Evolutionary conservation across 192 early-diverging fungal species (phyloP).

Genomic region (Chytriomyces confervae): DNA sequence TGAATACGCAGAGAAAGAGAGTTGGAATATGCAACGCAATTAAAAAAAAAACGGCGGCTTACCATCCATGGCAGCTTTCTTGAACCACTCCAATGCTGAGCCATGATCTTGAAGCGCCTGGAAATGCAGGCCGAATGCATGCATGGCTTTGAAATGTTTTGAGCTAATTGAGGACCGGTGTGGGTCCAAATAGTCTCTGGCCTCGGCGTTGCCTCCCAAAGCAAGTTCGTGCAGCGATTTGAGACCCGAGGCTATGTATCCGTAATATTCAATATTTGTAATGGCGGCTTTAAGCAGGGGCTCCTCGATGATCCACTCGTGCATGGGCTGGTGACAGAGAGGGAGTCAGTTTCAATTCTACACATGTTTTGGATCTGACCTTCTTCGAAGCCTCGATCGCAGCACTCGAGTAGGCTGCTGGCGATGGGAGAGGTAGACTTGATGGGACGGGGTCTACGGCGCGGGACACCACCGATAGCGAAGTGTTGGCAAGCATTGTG

Average conservation of each 20-base stretch:
- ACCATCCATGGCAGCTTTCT: slow-evolving; percentile 17
- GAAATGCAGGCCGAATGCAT: slow-evolving; percentile 19
- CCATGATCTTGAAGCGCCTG: slow-evolving; percentile 22
- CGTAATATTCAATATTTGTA: slow-evolving; percentile 17
- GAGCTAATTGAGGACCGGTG: background rate
- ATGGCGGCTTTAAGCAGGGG: slow-evolving; percentile 23
- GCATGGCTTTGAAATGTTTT: slow-evolving; percentile 21
- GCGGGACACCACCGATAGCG: background rate
- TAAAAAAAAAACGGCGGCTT: background rate
- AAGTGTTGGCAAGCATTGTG: background rate
- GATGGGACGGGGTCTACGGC: background rate
- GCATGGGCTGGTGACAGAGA: background rate
- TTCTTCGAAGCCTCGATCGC: slow-evolving; percentile 16
- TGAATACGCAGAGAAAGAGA: background rate
- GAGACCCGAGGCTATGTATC: slow-evolving; percentile 16
- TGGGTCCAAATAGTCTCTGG: slow-evolving; percentile 31
- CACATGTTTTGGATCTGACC: background rate
- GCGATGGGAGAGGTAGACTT: background rate
- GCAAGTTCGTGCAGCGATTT: slow-evolving; percentile 25
- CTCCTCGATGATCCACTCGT: slow-evolving; percentile 6
- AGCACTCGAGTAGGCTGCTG: slow-evolving; percentile 19
- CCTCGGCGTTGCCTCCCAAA: slow-evolving; percentile 19
- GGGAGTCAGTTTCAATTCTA: background rate
- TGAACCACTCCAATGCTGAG: slow-evolving; percentile 31
- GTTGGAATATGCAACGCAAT: background rate